phyloP scores from a whole-genome alignment of 768 basidiomycete species.

The Tricholoma saponaceum region DNA sequence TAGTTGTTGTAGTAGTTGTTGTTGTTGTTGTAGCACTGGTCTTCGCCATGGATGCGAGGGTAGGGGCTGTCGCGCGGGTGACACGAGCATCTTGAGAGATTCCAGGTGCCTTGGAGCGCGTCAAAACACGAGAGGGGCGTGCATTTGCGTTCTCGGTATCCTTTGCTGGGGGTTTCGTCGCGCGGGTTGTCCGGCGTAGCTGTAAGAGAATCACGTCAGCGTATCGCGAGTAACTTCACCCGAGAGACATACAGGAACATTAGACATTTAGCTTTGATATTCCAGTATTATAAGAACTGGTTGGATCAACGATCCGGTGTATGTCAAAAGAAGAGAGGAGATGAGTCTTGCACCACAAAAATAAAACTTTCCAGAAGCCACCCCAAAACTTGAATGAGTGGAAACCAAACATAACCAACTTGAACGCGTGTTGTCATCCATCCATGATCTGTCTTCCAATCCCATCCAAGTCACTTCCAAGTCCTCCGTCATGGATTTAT shows the following conservation, averaged over 20 bases:
- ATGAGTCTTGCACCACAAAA: neutral
- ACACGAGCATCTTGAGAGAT: slow-evolving; percentile 30
- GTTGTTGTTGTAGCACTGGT: slow-evolving; percentile 14
- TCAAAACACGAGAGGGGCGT: slow-evolving; percentile 45
- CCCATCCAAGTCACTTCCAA: too few relatives aligned
- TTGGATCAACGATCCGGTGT: neutral
- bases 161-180: slow-evolving; percentile 47
- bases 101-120: slow-evolving; percentile 54
- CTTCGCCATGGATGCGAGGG: slow-evolving; percentile 40
- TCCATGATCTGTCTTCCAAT: too few relatives aligned
- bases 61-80: slow-evolving; percentile 29
- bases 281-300: neutral
- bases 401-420: too few relatives aligned
- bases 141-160: slow-evolving; percentile 67
- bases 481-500: too few relatives aligned
- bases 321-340: neutral
- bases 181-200: slow-evolving; percentile 64
- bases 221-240: neutral
- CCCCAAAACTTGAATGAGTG: too few relatives aligned
- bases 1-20: too few relatives aligned
- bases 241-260: slow-evolving; percentile 28
- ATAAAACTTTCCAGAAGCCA: too few relatives aligned
- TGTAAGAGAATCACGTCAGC: slow-evolving; percentile 19
- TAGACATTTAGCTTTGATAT: slow-evolving; percentile 18
- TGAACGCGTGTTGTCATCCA: too few relatives aligned